Conservation (phyloP, 2,329 filamentous ascomycete genomes). For the Nothopassalora personata region DNA sequence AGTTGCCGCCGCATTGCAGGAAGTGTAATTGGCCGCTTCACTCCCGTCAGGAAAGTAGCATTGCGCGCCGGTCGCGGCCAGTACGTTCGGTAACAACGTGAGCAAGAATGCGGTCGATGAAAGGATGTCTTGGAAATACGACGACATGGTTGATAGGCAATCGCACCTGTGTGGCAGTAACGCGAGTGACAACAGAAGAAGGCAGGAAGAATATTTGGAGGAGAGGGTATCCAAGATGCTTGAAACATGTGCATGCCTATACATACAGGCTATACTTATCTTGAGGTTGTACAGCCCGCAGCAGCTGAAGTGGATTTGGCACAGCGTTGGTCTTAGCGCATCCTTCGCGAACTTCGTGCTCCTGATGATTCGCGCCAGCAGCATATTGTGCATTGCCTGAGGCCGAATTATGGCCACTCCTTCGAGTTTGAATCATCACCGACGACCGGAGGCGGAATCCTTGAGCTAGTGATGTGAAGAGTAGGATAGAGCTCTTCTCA, state of each 20-base stretch:
- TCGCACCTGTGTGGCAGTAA: background rate
- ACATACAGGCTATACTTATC: too few species aligned
- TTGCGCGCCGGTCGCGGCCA: background rate
- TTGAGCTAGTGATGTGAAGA: too few species aligned
- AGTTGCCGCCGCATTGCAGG: slow-evolving; percentile 11
- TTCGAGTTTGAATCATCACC: too few species aligned
- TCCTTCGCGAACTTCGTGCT: background rate
- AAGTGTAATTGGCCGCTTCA: slow-evolving; percentile 9
- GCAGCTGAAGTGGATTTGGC: background rate
- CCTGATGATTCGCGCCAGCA: background rate
- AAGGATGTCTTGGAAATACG: background rate
- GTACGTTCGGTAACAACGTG: background rate
- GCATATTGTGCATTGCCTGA: too few species aligned
- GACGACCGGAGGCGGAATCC: too few species aligned
- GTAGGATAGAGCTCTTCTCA: too few species aligned
- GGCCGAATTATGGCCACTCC: too few species aligned
- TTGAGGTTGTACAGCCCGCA: background rate
- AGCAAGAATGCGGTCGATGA: background rate
- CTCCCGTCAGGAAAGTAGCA: slow-evolving; percentile 14
- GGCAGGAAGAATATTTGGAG: background rate
- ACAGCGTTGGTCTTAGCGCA: background rate
- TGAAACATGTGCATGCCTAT: background rate
- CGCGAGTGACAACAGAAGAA: background rate
- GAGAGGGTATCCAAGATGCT: background rate
- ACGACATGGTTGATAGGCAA: background rate